phyloP scores from a whole-genome alignment of 2,329 filamentous ascomycete species.

The Talaromyces sp. region DNA sequence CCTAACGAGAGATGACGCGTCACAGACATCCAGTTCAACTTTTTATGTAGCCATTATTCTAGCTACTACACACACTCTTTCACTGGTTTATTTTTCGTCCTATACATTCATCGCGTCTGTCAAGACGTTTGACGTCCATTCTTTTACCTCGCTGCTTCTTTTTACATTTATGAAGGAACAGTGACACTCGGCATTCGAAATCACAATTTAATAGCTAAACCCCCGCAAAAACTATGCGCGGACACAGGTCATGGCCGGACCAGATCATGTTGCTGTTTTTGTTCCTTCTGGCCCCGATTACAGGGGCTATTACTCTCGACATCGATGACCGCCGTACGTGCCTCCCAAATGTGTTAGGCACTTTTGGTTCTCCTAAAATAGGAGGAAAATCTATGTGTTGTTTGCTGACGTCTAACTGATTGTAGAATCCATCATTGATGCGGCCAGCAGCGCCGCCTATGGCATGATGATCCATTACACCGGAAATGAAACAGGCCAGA shows the following conservation, averaged over 20 bases:
- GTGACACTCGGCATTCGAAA: not conserved
- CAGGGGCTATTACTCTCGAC: conserved; percentile 5
- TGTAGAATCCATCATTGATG: conserved; percentile 43
- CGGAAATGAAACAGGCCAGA: conserved; percentile 43
- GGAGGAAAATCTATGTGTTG: not conserved
- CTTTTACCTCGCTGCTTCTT: not conserved
- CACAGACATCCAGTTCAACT: not conserved
- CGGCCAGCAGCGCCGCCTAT: conserved; percentile 40
- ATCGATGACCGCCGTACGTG: not conserved
- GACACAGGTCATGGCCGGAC: conserved; percentile 5
- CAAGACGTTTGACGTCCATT: not conserved
- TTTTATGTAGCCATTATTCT: not conserved
- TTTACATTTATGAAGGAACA: not conserved
- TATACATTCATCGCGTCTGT: not conserved
- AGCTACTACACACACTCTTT: not conserved
- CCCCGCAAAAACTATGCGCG: not conserved
- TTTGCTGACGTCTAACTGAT: not conserved
- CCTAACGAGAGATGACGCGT: not conserved
- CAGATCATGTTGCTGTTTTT: conserved; percentile 4
- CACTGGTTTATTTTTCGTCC: not conserved
- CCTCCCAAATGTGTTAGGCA: not conserved
- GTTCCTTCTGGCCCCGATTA: conserved; percentile 7
- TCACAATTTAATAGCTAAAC: not conserved
- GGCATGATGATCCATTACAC: conserved; percentile 51
- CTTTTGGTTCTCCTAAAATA: not conserved